A percentile compares a stretch with the other conserved stretches of the same genome.
phyloP scores from a whole-genome alignment of 768 basidiomycete species.

The Auriscalpium microsporum region DNA sequence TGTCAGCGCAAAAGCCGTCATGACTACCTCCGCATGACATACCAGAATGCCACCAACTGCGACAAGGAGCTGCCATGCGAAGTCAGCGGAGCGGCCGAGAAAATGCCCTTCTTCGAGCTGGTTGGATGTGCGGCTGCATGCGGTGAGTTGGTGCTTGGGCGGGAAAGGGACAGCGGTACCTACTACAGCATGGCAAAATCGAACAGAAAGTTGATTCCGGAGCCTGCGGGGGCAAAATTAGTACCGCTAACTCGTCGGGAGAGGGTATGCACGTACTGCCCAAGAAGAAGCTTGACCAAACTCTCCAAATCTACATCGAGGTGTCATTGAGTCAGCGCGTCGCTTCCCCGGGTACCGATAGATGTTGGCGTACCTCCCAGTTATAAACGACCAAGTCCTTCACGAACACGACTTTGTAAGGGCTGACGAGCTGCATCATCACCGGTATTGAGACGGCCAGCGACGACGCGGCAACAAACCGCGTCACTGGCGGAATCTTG shows the following conservation, averaged over 20 bases:
- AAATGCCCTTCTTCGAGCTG: conserved; percentile 59
- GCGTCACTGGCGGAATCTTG: conserved; percentile 81
- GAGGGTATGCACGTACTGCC: conserved; percentile 34
- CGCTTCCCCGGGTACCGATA: background rate
- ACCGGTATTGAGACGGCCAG: conserved; percentile 52
- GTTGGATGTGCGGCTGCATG: conserved; percentile 53
- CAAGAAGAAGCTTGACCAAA: conserved; percentile 66
- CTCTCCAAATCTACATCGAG: conserved; percentile 54
- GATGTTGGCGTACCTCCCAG: conserved; percentile 41
- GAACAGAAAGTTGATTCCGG: conserved; percentile 51
- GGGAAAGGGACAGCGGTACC: conserved; percentile 10
- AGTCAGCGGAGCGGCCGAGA: conserved; percentile 54
- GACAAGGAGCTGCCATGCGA: conserved; percentile 65
- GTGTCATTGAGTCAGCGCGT: background rate
- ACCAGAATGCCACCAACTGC: conserved; percentile 53
- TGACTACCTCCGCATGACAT: conserved; percentile 19
- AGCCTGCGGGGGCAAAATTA: conserved; percentile 21
- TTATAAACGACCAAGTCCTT: conserved; percentile 33
- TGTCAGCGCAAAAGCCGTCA: background rate
- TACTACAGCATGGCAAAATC: conserved; percentile 69
- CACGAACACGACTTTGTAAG: conserved; percentile 49
- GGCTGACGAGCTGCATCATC: conserved; percentile 43
- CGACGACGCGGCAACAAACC: conserved; percentile 55
- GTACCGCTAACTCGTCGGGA: too few relatives aligned
- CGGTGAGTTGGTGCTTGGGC: background rate